A percentile compares a stretch with the other conserved stretches of the same genome.
phyloP scores from a whole-genome alignment of 2,329 filamentous ascomycete genomes.

The Scortechinia acanthostroma region DNA sequence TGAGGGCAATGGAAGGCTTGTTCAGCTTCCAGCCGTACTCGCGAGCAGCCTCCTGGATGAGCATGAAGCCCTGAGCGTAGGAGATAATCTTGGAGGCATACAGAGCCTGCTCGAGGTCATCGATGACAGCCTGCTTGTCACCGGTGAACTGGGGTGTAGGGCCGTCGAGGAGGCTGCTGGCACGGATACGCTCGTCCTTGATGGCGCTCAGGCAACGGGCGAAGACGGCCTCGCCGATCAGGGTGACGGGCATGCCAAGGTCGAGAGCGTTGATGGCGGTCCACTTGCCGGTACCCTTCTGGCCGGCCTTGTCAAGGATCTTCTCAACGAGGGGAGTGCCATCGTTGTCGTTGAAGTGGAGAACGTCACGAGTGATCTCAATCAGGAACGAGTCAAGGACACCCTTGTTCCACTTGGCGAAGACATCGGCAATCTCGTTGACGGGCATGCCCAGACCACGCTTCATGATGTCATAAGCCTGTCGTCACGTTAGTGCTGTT shows the following conservation, averaged over 20 bases:
- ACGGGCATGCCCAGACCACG: slow-evolving; percentile 79
- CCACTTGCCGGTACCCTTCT: slow-evolving; percentile 99
- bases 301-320: slow-evolving; percentile 95
- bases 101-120: slow-evolving; percentile 95
- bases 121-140: slow-evolving; percentile 86
- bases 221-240: slow-evolving; percentile 96
- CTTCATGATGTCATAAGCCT: slow-evolving; percentile 99
- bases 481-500: slow-evolving; percentile 9
- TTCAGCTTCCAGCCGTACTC: slow-evolving; percentile 98
- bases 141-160: slow-evolving; percentile 77
- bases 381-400: slow-evolving; percentile 98
- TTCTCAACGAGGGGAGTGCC: slow-evolving; percentile 89
- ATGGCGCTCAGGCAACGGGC: slow-evolving; percentile 87
- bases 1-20: slow-evolving; percentile 98
- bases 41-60: slow-evolving; percentile 97
- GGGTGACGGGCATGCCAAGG: slow-evolving; percentile 94
- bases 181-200: slow-evolving; percentile 85
- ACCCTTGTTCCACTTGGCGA: slow-evolving; percentile 96
- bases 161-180: slow-evolving; percentile 72
- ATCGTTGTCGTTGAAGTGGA: slow-evolving; percentile 96
- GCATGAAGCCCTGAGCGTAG: slow-evolving; percentile 99
- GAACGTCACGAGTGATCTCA: slow-evolving; percentile 96
- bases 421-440: slow-evolving; percentile 94
- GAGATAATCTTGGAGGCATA: slow-evolving; percentile 99
- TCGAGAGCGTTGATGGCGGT: slow-evolving; percentile 98